Evolutionary conservation across 2,329 filamentous ascomycete species (phyloP).

Genomic region (Arthrocladium fulminans): DNA sequence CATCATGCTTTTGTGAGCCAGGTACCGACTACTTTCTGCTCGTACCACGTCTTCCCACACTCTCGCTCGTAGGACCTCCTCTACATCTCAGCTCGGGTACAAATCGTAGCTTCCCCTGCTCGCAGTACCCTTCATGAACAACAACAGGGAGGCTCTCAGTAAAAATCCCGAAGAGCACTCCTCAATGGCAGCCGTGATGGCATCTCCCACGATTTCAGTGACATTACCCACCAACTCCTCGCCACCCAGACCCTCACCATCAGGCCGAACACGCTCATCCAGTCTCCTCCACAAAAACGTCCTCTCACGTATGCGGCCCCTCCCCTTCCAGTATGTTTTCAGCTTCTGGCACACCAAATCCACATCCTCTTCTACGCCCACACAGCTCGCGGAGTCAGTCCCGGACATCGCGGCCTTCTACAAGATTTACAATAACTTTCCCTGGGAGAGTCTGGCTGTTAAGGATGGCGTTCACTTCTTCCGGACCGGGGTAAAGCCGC

Average conservation of each 20-base stretch:
- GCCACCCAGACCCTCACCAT: background rate
- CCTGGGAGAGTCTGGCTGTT: slow-evolving; percentile 65
- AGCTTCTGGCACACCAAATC: slow-evolving; percentile 40
- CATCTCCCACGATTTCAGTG: background rate
- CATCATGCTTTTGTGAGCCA: background rate
- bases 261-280: slow-evolving; percentile 26
- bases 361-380: slow-evolving; percentile 26
- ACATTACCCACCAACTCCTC: background rate
- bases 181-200: background rate
- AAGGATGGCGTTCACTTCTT: slow-evolving; percentile 72
- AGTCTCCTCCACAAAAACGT: slow-evolving; percentile 35
- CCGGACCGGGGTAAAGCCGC: slow-evolving; percentile 65
- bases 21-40: background rate
- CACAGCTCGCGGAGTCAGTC: slow-evolving; percentile 33
- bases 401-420: slow-evolving; percentile 52
- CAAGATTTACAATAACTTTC: slow-evolving; percentile 73
- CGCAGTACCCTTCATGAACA: background rate
- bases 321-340: slow-evolving; percentile 41
- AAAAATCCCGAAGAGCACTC: background rate
- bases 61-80: slow-evolving; percentile 11
- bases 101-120: background rate
- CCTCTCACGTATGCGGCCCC: slow-evolving; percentile 37
- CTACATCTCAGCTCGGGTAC: background rate
- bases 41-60: background rate
- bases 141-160: background rate